Base-by-base conservation (phyloP, 2,329 filamentous ascomycete species). In the Microdochium nivale region DNA sequence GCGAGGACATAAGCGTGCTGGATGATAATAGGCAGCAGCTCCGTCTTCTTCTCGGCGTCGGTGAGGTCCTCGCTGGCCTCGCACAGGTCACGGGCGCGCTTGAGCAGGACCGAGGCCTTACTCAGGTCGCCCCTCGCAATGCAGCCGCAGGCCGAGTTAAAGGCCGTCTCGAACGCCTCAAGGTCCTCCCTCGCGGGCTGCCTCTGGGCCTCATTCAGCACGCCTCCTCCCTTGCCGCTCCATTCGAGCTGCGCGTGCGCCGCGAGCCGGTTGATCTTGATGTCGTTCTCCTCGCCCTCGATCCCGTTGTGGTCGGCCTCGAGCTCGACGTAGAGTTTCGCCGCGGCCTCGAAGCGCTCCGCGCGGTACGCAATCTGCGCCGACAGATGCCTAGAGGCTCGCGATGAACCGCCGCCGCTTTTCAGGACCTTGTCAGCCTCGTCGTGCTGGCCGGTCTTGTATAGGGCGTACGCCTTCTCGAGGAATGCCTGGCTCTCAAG, bases 401-500 rank as follows among this genome's bases (percentile, higher is more conserved):
- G 63, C 13, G 62, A 61, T 5, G 40, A 21, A 19, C 40, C 19
- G 5, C 40, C 40, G 40, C 40, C 40, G 40, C 40, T 21, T 16
- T 19, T 16, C 40, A 44, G 40, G 16, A 56, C 51, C 37, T 53
- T 51, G 33, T 52, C 52, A 14, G 64, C 55, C 52, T 85, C 83
- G 21, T 77, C 72, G 1, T 89, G 77, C 56, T 83, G 76, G 24
- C 87, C 87, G 0, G 81, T 79, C 72, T 91, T 94, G 71, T 94
- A 95, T 21, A 91, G 76, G n/a, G 87, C 85, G 71, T 95, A 95
- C 2, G 86, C 81, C 64, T 84, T 84, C 67, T 91, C 88, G 44
- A 91, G 74, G 16, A 70, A 62, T 58, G 84, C 88, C 52, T 70
- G 69, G 37, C 78, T 71, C 63, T 84, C 80, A 52, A 91, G 70